Conservation (phyloP, 805 yeast genomes). For the Metschnikowia orientalis region DNA sequence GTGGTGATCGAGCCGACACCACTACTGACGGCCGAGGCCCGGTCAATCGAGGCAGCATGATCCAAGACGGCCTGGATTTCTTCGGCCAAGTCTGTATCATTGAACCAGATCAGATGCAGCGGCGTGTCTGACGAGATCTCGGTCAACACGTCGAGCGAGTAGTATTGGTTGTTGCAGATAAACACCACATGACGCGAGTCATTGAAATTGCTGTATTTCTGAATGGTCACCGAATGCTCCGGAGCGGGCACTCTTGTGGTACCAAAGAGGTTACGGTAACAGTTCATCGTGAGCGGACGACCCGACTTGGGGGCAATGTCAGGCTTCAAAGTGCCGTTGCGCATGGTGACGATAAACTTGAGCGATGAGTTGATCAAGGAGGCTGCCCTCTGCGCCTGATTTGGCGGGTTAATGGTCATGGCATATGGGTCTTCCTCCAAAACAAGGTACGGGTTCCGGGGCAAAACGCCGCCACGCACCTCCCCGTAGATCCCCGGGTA, state of each 20-base stretch:
- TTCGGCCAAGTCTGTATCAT: slow-evolving; percentile 46
- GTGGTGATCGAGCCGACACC: slow-evolving; percentile 55
- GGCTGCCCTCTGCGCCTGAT: slow-evolving; percentile 66
- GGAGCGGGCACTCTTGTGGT: slow-evolving; percentile 50
- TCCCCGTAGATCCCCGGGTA: slow-evolving; percentile 62
- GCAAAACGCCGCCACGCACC: slow-evolving; percentile 61
- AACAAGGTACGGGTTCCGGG: slow-evolving; percentile 73
- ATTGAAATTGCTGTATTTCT: slow-evolving; percentile 25
- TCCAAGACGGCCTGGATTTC: slow-evolving; percentile 42
- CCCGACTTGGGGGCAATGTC: slow-evolving; percentile 53
- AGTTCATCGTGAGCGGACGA: slow-evolving; percentile 59
- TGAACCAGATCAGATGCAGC: slow-evolving; percentile 48
- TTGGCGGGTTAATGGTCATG: slow-evolving; percentile 50
- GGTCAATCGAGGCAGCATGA: slow-evolving; percentile 30
- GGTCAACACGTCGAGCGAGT: slow-evolving; percentile 46
- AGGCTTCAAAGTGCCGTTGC: slow-evolving; percentile 49
- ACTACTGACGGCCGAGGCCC: slow-evolving; percentile 37
- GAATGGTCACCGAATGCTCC: slow-evolving; percentile 35
- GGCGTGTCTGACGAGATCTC: too few relatives aligned
- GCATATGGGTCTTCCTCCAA: slow-evolving; percentile 71
- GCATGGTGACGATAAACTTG: slow-evolving; percentile 58
- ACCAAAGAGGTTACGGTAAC: slow-evolving; percentile 65
- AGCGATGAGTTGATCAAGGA: slow-evolving; percentile 61
- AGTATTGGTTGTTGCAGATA: slow-evolving; percentile 48
- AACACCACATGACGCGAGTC: slow-evolving; percentile 49